Percentiles rank a stretch among this genome's conserved stretches.
phyloP scores from a whole-genome alignment of 2,329 filamentous ascomycete species.

The Pyrenophora tritici-repentis region DNA sequence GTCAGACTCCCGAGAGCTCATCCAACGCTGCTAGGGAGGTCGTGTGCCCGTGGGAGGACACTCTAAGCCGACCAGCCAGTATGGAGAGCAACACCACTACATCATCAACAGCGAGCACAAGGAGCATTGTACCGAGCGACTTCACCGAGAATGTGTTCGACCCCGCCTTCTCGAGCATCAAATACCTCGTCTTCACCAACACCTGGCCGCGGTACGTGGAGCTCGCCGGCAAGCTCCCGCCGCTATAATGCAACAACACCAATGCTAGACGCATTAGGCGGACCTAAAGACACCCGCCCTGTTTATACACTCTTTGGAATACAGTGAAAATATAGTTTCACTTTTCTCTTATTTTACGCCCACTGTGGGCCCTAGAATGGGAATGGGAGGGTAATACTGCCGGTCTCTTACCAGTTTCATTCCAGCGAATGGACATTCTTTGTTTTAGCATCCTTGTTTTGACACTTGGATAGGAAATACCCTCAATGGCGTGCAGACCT shows the following conservation, averaged over 20 bases:
- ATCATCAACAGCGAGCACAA: constrained; percentile 29
- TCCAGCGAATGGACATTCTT: not conserved
- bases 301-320: too few species aligned
- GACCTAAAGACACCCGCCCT: too few species aligned
- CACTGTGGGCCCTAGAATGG: not conserved
- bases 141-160: constrained; percentile 45
- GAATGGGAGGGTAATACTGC: too few species aligned
- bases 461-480: constrained; percentile 6
- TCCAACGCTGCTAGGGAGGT: constrained; percentile 39
- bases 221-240: constrained; percentile 26
- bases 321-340: not conserved
- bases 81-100: constrained; percentile 34
- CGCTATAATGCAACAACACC: not conserved
- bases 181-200: constrained; percentile 47
- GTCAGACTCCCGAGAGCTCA: constrained; percentile 29
- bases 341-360: not conserved
- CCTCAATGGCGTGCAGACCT: constrained; percentile 3
- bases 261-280: not conserved
- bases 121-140: constrained; percentile 41
- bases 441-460: constrained; percentile 1
- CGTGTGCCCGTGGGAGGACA: constrained; percentile 47
- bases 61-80: constrained; percentile 39
- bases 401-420: not conserved
- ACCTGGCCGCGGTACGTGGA: constrained; percentile 47
- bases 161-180: constrained; percentile 45